Evolutionary conservation across 208 protist genomes (phyloP).

Genomic region (Acanthamoeba divionensis): DNA sequence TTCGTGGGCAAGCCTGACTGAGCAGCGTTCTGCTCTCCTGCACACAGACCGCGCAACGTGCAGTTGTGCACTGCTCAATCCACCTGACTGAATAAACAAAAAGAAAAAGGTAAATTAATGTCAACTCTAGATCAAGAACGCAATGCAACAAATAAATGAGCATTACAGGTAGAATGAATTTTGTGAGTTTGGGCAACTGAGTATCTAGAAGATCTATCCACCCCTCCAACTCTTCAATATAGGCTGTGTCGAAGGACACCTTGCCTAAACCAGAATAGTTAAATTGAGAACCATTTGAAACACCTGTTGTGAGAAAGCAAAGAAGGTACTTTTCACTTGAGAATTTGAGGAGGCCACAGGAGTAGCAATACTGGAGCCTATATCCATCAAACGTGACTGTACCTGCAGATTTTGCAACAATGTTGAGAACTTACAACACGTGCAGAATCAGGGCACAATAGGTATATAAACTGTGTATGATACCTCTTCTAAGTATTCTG

Average conservation of each 20-base stretch:
- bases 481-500: constrained; percentile 49
- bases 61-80: constrained; percentile 15
- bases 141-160: background rate
- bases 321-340: background rate
- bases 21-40: background rate
- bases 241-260: background rate
- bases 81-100: background rate
- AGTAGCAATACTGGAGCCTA: constrained; percentile 67
- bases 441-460: background rate
- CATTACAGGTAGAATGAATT: constrained; percentile 38
- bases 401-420: constrained; percentile 20
- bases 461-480: background rate
- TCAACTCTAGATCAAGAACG: background rate
- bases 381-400: constrained; percentile 63
- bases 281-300: too few relatives aligned
- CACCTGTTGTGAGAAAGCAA: too few relatives aligned
- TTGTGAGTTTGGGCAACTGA: background rate
- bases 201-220: constrained; percentile 46
- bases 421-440: background rate
- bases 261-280: background rate
- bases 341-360: background rate
- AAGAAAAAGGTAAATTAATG: background rate
- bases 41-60: constrained; percentile 6
- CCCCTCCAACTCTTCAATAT: background rate
- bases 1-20: background rate